These are phyloP conservation scores for Phytophthora tentaculata DNA, from an alignment of 352 stramenopile genomes.

Conservation along the genomic window DNA sequence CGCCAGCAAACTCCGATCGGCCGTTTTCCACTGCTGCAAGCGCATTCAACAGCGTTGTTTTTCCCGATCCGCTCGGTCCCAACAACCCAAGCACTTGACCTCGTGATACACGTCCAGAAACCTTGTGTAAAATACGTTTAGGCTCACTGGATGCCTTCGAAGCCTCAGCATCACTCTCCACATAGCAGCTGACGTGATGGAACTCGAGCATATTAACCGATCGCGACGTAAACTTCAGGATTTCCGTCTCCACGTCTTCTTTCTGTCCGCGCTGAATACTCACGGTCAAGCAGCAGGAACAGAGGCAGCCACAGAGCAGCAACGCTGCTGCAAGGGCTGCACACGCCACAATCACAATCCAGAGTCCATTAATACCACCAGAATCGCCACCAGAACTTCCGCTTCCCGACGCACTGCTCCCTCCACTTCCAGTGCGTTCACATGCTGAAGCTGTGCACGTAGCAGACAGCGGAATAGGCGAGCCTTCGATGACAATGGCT, in stretches of 20 bases:
- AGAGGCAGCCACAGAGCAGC: constrained; percentile 25
- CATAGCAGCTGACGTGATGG: constrained; percentile 58
- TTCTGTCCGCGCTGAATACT: constrained; percentile 16
- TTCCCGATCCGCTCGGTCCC: constrained; percentile 80
- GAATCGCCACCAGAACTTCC: constrained; percentile 30
- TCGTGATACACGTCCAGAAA: constrained; percentile 58
- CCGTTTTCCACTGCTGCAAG: constrained; percentile 79
- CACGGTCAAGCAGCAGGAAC: constrained; percentile 26
- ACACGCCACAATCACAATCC: constrained; percentile 28
- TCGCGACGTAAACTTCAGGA: constrained; percentile 51
- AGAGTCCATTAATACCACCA: constrained; percentile 11
- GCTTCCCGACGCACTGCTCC: constrained; percentile 36
- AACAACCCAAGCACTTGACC: constrained; percentile 76
- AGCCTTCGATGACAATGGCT: constrained; percentile 71
- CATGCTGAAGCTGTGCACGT: constrained; percentile 72
- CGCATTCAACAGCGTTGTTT: constrained; percentile 85
- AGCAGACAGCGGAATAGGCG: constrained; percentile 69
- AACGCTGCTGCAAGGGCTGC: constrained; percentile 18
- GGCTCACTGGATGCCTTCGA: constrained; percentile 7
- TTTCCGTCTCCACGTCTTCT: constrained; percentile 45
- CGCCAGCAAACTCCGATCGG: constrained; percentile 51
- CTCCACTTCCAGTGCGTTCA: constrained; percentile 41
- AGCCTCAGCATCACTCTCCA: constrained; percentile 8
- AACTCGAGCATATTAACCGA: constrained; percentile 64
- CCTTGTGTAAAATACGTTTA: constrained; percentile 64